Conservation (phyloP, 345 rosid genomes). For the Dimocarpus longan region DNA sequence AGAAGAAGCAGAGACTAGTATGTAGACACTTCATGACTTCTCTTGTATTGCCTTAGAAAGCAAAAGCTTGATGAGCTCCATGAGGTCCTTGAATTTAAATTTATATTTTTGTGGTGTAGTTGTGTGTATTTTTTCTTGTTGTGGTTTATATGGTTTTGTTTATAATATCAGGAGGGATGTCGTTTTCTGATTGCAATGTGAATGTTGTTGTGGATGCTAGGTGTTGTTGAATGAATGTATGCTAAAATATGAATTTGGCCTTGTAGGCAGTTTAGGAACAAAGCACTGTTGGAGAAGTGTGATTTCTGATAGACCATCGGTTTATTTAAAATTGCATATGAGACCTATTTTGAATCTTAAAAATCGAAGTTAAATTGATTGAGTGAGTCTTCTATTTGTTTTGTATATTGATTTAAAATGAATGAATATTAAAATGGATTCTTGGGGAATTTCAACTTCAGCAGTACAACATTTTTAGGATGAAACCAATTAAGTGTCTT, state of each 20-base stretch:
- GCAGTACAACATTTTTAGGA: not conserved
- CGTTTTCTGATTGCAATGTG: not conserved
- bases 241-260: not conserved
- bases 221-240: not conserved
- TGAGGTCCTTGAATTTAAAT: conserved; percentile 31
- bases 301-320: not conserved
- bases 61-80: conserved; percentile 45
- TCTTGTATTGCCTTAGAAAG: conserved; percentile 41
- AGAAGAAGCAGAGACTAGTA: conserved; percentile 47
- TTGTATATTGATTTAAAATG: not conserved
- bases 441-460: not conserved
- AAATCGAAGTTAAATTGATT: not conserved
- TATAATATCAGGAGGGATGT: no score
- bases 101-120: not conserved
- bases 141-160: no score
- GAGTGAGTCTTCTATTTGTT: not conserved
- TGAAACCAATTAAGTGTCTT: not conserved
- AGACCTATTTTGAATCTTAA: not conserved
- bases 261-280: not conserved
- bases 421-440: not conserved
- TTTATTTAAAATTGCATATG: no score
- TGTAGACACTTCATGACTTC: conserved; percentile 39
- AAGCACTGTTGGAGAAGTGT: not conserved
- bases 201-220: not conserved
- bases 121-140: no score